A percentile compares a stretch with the other conserved stretches of the same genome.
These are phyloP conservation scores for Allantophomopsis lycopodina DNA, from an alignment of 2,329 filamentous ascomycete genomes.

Conservation along the genomic window DNA sequence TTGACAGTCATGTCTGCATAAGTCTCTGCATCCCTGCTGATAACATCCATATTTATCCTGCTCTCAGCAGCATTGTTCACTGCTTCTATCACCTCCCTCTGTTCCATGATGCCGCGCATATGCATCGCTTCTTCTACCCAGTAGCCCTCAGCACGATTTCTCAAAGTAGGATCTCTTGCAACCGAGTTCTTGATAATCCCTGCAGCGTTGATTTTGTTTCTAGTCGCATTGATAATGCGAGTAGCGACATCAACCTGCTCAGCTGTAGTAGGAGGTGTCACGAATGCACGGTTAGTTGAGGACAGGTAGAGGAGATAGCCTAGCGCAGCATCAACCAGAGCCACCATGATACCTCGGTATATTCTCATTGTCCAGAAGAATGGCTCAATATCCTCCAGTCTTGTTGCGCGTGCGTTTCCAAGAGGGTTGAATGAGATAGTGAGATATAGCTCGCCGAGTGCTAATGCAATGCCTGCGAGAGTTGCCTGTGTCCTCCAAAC, in stretches of 20 bases:
- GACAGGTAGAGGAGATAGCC: conserved; percentile 60
- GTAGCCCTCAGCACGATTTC: conserved; percentile 53
- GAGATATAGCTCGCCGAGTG: conserved; percentile 51
- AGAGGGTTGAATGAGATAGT: conserved; percentile 52
- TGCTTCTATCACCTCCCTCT: conserved; percentile 59
- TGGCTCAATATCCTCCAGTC: conserved; percentile 49
- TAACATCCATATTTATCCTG: conserved; percentile 45
- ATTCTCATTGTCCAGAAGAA: conserved; percentile 59
- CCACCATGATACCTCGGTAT: conserved; percentile 49
- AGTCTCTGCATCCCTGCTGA: conserved; percentile 49
- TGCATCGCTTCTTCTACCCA: conserved; percentile 67
- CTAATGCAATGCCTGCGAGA: conserved; percentile 42
- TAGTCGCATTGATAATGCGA: conserved; percentile 40
- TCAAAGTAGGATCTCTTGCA: conserved; percentile 57
- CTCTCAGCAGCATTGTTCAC: conserved; percentile 53
- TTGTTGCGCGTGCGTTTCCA: conserved; percentile 46
- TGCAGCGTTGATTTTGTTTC: conserved; percentile 56
- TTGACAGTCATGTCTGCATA: conserved; percentile 26
- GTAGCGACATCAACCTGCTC: conserved; percentile 52
- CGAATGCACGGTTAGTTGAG: conserved; percentile 68
- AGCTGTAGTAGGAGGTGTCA: conserved; percentile 41
- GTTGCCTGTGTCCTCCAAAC: conserved; percentile 62
- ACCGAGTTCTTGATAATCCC: conserved; percentile 72
- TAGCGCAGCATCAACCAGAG: conserved; percentile 46
- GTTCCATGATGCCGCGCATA: conserved; percentile 66